Conservation (phyloP, 169 alveolate species). For the Cryptosporidium felis region DNA sequence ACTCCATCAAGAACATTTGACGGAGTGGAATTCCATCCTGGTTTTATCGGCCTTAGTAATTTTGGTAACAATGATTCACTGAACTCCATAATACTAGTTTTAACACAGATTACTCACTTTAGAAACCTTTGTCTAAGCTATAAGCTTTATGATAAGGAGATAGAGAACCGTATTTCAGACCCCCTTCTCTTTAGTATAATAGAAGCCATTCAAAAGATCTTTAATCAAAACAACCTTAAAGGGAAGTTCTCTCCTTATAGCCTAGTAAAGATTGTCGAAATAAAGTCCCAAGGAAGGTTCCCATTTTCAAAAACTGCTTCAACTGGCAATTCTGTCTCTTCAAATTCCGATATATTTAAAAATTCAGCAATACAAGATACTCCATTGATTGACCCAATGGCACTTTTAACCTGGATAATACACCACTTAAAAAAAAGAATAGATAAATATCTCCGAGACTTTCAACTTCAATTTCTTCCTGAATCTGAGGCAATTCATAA, state of each 20-base stretch:
- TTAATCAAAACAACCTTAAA: constrained; percentile 95
- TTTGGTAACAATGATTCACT: constrained; percentile 94
- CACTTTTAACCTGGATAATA: constrained; percentile 61
- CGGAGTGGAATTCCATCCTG: constrained; percentile 95
- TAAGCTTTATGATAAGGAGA: constrained; percentile 72
- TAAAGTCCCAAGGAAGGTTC: constrained; percentile 72
- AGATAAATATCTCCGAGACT: background rate
- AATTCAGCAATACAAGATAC: background rate
- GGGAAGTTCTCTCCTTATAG: constrained; percentile 82
- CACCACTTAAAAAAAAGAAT: constrained; percentile 13
- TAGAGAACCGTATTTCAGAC: constrained; percentile 80
- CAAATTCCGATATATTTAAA: background rate
- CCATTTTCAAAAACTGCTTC: background rate
- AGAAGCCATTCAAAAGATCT: constrained; percentile 94
- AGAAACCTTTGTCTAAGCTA: constrained; percentile 80
- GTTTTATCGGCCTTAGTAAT: constrained; percentile 94
- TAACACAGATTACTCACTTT: constrained; percentile 75
- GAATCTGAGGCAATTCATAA: background rate
- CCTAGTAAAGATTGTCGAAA: constrained; percentile 75
- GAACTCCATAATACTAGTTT: constrained; percentile 92
- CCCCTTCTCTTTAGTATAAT: constrained; percentile 88
- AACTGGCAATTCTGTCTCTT: background rate
- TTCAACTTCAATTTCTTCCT: constrained; percentile 11
- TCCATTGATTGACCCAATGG: constrained; percentile 49
- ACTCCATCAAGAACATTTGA: constrained; percentile 83